A percentile compares a stretch with the other conserved stretches of the same genome.
Conservation (phyloP, 1,139 yeast species). For the Kodamaea alishanica region DNA sequence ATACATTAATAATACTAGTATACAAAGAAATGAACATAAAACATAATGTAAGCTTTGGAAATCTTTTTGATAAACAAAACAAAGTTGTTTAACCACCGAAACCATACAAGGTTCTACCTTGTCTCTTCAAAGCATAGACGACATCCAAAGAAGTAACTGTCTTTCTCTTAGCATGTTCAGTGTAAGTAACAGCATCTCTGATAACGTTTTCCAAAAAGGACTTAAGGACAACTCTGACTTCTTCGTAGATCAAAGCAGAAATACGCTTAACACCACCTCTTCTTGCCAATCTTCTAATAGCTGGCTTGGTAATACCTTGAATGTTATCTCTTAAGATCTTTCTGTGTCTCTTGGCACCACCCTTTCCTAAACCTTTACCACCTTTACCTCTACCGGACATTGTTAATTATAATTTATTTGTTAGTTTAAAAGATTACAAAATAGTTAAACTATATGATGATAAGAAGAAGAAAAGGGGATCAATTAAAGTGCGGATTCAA, state of each 20-base stretch:
- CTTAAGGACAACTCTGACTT: constrained; percentile 95
- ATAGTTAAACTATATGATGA: constrained; percentile 6
- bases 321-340: constrained; percentile 99
- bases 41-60: not conserved
- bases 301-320: constrained; percentile 99
- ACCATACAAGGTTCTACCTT: constrained; percentile 99
- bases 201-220: constrained; percentile 95
- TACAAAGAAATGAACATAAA: constrained; percentile 15
- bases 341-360: constrained; percentile 99
- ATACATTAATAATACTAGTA: constrained; percentile 15
- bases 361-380: constrained; percentile 98
- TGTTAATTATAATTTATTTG: constrained; percentile 20
- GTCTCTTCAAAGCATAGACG: constrained; percentile 99
- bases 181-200: constrained; percentile 98
- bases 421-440: constrained; percentile 6
- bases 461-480: constrained; percentile 6
- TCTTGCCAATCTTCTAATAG: constrained; percentile 99
- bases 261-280: constrained; percentile 99
- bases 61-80: not conserved
- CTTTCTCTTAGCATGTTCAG: constrained; percentile 99
- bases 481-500: constrained; percentile 6
- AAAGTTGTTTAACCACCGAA: constrained; percentile 81
- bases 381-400: constrained; percentile 99
- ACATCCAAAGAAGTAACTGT: constrained; percentile 98
- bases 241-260: constrained; percentile 97